Evolutionary conservation across 2,329 filamentous ascomycete species (phyloP), one percentile per base, ranked within the genome.

Genomic region (Tricladium varicosporioides): DNA sequence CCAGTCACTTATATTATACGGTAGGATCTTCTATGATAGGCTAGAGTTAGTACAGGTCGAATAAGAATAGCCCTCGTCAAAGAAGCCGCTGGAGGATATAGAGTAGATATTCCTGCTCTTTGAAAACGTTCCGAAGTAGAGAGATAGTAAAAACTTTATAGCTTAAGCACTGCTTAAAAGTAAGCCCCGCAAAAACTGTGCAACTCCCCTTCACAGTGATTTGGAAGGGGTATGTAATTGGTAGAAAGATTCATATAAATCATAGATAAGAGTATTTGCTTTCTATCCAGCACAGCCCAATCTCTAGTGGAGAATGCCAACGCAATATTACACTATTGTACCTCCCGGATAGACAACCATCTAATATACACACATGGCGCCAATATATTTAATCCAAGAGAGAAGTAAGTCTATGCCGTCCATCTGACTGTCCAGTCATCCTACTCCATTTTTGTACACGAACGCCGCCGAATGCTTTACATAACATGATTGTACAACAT

Each of bases 401-500:
- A 40, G 36, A 40, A n/a, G 11, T 11, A 40, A 40, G 36, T 40
- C 9, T 40, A 40, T 40, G 9, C 36, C 36, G n/a, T 40, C 36
- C 36, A 10, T 11, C 36, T 10, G n/a, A n/a, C 36, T n/a, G 36
- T 13, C n/a, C 22, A 27, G 22, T 27, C 22, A 27, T 27, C 22
- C 22, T 27, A 7, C 10, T 40, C 36, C 36, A 13, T 40, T 40
- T 40, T 40, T 40, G 36, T 40, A 40, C 36, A 40, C 22, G 22
- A 40, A 40, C 36, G 36, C 36, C 36, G 36, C 36, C 36, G n/a
- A 40, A 40, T 40, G 36, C 36, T n/a, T 40, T 40, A 40, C 36
- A 40, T 40, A 40, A 40, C 11, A 7, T 27, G 22, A 27, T 27
- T 27, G 22, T 61, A 62, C 60, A 61, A 57, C 40, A 48, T 55